Conservation (phyloP, 2,329 filamentous ascomycete species). For the Colletotrichum eleusines region DNA sequence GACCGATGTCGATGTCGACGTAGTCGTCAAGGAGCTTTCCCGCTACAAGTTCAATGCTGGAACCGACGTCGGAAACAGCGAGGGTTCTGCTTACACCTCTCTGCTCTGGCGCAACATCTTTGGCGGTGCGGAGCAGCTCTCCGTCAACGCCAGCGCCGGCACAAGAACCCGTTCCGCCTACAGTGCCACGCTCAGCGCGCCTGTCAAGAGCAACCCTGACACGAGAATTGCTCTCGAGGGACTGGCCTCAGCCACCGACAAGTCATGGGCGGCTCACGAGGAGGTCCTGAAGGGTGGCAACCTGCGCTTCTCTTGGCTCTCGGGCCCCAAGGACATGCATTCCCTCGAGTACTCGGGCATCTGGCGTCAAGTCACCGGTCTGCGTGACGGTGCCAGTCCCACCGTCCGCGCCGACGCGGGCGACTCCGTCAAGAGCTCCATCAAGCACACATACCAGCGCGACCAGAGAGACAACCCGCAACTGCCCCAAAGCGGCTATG, state of each 20-base stretch:
- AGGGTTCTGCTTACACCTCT: conserved; percentile 93
- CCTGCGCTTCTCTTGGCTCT: conserved; percentile 80
- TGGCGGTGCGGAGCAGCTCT: conserved; percentile 91
- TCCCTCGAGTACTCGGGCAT: conserved; percentile 83
- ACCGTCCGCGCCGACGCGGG: conserved; percentile 88
- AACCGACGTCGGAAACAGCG: conserved; percentile 92
- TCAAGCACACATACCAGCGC: conserved; percentile 83
- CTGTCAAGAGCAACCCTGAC: conserved; percentile 84
- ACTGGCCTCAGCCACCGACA: conserved; percentile 85
- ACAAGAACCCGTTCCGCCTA: conserved; percentile 94
- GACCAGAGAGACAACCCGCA: conserved; percentile 88
- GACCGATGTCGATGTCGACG: conserved; percentile 85
- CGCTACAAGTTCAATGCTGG: conserved; percentile 92
- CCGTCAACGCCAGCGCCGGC: conserved; percentile 87
- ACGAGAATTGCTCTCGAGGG: conserved; percentile 83
- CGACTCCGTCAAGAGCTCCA: conserved; percentile 88
- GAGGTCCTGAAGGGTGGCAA: conserved; percentile 85
- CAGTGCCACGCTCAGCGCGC: conserved; percentile 85
- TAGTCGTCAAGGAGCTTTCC: conserved; percentile 85
- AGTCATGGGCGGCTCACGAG: conserved; percentile 94
- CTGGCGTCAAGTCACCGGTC: conserved; percentile 90
- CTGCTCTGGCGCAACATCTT: conserved; percentile 91
- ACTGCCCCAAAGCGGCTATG: conserved; percentile 84
- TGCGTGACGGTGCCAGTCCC: conserved; percentile 81
- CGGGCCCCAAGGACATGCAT: conserved; percentile 67